These are phyloP conservation scores for Colletotrichum sp. DNA, from an alignment of 2,329 filamentous ascomycete genomes.

Conservation along the genomic window DNA sequence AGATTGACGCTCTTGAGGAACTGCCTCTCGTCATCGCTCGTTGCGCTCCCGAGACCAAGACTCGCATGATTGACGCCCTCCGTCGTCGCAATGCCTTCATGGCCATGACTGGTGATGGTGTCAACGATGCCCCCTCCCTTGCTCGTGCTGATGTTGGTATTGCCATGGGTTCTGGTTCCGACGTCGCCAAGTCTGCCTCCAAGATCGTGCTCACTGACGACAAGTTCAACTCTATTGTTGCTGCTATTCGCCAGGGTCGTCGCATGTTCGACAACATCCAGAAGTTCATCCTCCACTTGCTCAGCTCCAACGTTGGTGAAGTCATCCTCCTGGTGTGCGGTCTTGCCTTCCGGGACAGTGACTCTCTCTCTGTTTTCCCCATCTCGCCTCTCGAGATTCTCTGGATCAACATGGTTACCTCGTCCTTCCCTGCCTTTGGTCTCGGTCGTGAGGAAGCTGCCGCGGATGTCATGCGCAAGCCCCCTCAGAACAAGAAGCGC, in stretches of 20 bases:
- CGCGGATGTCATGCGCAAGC: constrained; percentile 78
- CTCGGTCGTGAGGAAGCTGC: constrained; percentile 80
- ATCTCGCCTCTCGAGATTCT: constrained; percentile 86
- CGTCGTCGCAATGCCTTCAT: constrained; percentile 78
- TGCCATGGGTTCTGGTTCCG: constrained; percentile 87
- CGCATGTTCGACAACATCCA: constrained; percentile 91
- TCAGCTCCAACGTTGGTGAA: constrained; percentile 84
- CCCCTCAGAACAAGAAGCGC: constrained; percentile 71
- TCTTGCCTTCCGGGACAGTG: constrained; percentile 77
- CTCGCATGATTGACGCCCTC: constrained; percentile 88
- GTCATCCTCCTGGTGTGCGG: constrained; percentile 83
- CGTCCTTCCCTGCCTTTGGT: constrained; percentile 86
- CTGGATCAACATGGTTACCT: constrained; percentile 95
- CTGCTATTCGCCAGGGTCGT: constrained; percentile 82
- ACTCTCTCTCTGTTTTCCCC: constrained; percentile 80
- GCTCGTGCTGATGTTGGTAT: constrained; percentile 86
- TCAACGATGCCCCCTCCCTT: constrained; percentile 85
- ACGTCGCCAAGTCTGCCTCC: constrained; percentile 83
- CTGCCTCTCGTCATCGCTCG: constrained; percentile 83
- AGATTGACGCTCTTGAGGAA: constrained; percentile 78
- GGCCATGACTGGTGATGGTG: constrained; percentile 89
- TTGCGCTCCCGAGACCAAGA: constrained; percentile 86
- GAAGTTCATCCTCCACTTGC: constrained; percentile 82
- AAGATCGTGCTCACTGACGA: constrained; percentile 87
- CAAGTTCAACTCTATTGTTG: constrained; percentile 86